Evolutionary conservation across 2,329 filamentous ascomycete species (phyloP), one percentile per base, ranked within the genome.

Genomic region (Penicillium olsonii): DNA sequence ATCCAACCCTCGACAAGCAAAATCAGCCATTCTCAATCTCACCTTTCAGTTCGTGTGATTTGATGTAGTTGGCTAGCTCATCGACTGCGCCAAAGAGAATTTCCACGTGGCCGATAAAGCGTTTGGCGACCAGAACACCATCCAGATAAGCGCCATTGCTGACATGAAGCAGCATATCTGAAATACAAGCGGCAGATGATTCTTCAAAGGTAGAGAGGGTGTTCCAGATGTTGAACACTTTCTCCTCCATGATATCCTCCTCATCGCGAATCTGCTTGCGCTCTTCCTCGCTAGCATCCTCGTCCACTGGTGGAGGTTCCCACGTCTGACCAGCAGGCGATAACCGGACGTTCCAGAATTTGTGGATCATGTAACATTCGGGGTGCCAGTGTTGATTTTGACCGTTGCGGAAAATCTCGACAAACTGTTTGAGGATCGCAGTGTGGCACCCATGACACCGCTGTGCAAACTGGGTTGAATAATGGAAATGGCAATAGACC

Each of bases 291-390:
- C 81, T 84, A 11, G 84, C 84, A 57, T 85, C 78, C 34, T 74
- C 72, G 43, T 82, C 78, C 10, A 71, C 60, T 44, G 73, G 68
- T 4, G 70, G 68, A 15, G 62, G 72, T 48, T 78, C 74, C 29
- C 77, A 66, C 10, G 72, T 67, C 49, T 84, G 78, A 34, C 80
- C 79, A 10, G 82, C 78, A 20, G 84, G 80, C 10, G 85, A 84
- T 31, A 99, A 78, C 43, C 94, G 86, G 52, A 99, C 94, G 68
- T 97, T 99, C 94, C 94, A 99, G 73, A 97, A 99, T 67, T 99
- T 99, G 76, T 99, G 94, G 55, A 99, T 99, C 94, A 99, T 99
- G 73, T 99, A 99, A 72, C 94, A 99, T 73, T 99, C 94, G 2
- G 94, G 94, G 68, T 99, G 94, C 94, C 94, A 99, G 69, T 99